Evolutionary conservation across 2,329 filamentous ascomycete species (phyloP).

Genomic region (Bipolaris zeicola): DNA sequence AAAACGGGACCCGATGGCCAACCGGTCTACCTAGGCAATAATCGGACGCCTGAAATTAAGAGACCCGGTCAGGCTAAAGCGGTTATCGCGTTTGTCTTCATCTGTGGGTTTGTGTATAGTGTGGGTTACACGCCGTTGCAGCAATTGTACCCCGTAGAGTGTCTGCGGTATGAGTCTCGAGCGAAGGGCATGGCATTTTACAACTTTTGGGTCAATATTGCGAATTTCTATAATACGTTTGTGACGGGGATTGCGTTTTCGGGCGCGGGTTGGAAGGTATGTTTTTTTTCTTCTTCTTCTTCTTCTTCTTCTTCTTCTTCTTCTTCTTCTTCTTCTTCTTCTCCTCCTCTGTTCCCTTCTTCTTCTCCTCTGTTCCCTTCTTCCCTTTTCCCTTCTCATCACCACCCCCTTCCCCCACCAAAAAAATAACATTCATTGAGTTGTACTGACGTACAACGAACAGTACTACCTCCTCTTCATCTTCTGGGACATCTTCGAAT

Average conservation of each 20-base stretch:
- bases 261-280: constrained; percentile 46
- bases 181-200: constrained; percentile 58
- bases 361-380: background rate
- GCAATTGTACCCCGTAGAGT: constrained; percentile 57
- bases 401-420: no score
- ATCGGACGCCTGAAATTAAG: constrained; percentile 45
- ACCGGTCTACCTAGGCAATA: constrained; percentile 22
- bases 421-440: no score
- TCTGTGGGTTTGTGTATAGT: constrained; percentile 50
- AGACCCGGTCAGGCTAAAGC: constrained; percentile 45
- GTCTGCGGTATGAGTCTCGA: constrained; percentile 53
- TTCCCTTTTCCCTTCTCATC: no score
- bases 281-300: constrained; percentile 6
- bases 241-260: constrained; percentile 51
- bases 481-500: constrained; percentile 51
- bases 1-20: constrained; percentile 33
- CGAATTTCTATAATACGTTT: constrained; percentile 55
- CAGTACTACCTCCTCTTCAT: constrained; percentile 51
- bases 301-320: no score
- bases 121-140: constrained; percentile 54
- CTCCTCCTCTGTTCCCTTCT: no score
- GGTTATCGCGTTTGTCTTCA: constrained; percentile 53
- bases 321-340: no score
- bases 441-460: background rate
- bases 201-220: constrained; percentile 54